phyloP scores from a whole-genome alignment of 345 rosid species.

The Hibiscus tridactylites region DNA sequence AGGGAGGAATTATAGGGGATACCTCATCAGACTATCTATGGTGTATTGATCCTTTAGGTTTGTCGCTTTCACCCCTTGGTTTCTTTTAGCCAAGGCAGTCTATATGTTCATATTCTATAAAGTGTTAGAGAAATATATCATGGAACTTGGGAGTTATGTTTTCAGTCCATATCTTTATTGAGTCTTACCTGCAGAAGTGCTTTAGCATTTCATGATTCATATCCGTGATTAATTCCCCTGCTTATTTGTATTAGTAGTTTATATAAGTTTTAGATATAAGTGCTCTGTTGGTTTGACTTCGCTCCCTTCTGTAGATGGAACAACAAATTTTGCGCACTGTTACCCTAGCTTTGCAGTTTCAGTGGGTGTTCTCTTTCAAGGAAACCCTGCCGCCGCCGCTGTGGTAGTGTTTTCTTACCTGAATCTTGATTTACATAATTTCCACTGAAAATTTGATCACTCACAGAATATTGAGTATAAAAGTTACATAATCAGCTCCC shows the following conservation, averaged over 20 bases:
- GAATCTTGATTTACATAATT: conserved; percentile 2
- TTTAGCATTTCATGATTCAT: background rate
- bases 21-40: conserved; percentile 81
- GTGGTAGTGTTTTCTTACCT: conserved; percentile 48
- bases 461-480: background rate
- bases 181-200: background rate
- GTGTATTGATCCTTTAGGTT: conserved; percentile 98
- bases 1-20: conserved; percentile 85
- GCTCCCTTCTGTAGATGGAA: conserved; percentile 59
- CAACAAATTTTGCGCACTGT: conserved; percentile 92
- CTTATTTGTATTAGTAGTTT: background rate
- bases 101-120: background rate
- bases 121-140: background rate
- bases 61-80: conserved; percentile 14
- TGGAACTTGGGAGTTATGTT: background rate
- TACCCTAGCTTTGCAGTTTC: conserved; percentile 98
- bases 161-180: background rate
- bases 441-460: conserved; percentile 1
- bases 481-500: background rate
- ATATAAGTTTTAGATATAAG: background rate
- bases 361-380: conserved; percentile 77
- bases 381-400: conserved; percentile 80
- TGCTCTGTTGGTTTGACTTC: background rate
- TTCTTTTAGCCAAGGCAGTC: background rate
- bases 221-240: background rate